Conservation (phyloP, 768 basidiomycete species). For the Lactifluus pinguis region DNA sequence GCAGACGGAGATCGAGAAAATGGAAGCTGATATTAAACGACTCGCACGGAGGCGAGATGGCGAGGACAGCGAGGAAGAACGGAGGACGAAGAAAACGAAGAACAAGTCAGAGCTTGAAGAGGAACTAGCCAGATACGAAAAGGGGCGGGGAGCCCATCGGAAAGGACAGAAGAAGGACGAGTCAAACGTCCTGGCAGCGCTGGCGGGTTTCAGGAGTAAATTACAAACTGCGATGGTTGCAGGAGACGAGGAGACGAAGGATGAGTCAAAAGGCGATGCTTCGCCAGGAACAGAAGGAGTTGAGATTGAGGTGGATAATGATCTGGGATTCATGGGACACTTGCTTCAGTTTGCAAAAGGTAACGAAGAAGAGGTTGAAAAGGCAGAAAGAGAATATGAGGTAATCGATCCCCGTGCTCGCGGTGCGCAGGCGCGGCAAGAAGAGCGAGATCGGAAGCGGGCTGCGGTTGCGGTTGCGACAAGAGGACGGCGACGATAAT, state of each 20-base stretch:
- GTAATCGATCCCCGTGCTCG: slow-evolving; percentile 78
- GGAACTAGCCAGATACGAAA: slow-evolving; percentile 75
- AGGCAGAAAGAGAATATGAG: slow-evolving; percentile 81
- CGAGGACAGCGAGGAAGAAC: slow-evolving; percentile 58
- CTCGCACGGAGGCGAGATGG: slow-evolving; percentile 54
- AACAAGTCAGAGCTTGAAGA: slow-evolving; percentile 67
- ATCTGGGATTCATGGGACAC: slow-evolving; percentile 66
- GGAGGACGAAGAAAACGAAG: slow-evolving; percentile 47
- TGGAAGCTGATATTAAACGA: slow-evolving; percentile 83
- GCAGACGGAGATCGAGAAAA: slow-evolving; percentile 70
- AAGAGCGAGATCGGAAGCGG: slow-evolving; percentile 58
- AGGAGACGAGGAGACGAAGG: slow-evolving; percentile 18
- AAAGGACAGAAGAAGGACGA: slow-evolving; percentile 58
- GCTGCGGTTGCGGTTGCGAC: slow-evolving; percentile 24
- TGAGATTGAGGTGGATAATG: slow-evolving; percentile 69
- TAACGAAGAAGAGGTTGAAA: slow-evolving; percentile 60
- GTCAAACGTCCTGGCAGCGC: slow-evolving; percentile 54
- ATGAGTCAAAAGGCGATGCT: slow-evolving; percentile 18
- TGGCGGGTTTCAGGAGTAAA: slow-evolving; percentile 65
- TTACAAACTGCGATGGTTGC: slow-evolving; percentile 37
- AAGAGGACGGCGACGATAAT: slow-evolving; percentile 23
- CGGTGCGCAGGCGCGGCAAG: slow-evolving; percentile 65
- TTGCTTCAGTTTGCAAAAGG: slow-evolving; percentile 70
- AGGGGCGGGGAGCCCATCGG: slow-evolving; percentile 48
- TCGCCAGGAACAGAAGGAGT: slow-evolving; percentile 27